Percentiles rank a stretch among this genome's conserved stretches.
Evolutionary conservation across 371 early-diverging fungal genomes (phyloP).

Genomic region (Rhizomucor pusillus): DNA sequence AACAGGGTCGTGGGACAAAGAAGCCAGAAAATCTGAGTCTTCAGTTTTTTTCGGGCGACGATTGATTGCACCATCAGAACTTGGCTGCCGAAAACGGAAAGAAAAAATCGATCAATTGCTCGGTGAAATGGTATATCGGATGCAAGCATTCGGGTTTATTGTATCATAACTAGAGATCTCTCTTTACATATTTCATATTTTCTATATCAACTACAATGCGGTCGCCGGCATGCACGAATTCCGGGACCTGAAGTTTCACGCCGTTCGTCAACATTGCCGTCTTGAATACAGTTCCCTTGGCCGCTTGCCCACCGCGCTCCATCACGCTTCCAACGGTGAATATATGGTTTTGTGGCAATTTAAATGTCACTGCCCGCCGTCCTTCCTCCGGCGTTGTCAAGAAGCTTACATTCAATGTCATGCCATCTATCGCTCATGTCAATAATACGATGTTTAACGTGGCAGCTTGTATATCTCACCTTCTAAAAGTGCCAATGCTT

Average conservation of each 20-base stretch:
- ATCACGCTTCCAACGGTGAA: conserved; percentile 39
- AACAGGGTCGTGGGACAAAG: no score
- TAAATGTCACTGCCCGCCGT: conserved; percentile 38
- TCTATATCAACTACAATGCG: conserved; percentile 71
- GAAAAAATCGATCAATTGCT: no score
- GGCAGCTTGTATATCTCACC: conserved; percentile 16
- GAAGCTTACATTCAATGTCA: conserved; percentile 43
- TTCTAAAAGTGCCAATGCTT: conserved; percentile 38
- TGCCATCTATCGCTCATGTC: conserved; percentile 26
- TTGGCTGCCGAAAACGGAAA: no score
- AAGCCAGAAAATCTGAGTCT: no score
- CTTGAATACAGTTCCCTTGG: conserved; percentile 71
- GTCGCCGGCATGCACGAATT: conserved; percentile 80
- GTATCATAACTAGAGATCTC: conserved; percentile 21
- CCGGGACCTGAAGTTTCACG: conserved; percentile 72
- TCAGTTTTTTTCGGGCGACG: no score
- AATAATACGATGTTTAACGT: no score
- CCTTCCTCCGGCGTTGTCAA: conserved; percentile 46
- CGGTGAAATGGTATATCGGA: no score
- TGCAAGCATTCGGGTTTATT: no score
- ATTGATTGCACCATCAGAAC: no score
- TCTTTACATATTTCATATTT: conserved; percentile 61
- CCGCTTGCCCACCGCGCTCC: conserved; percentile 60
- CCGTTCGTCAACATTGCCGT: conserved; percentile 74
- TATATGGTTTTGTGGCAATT: conserved; percentile 37